Conservation (phyloP, 306 rosid genomes). For the Medicago ruthenica region DNA sequence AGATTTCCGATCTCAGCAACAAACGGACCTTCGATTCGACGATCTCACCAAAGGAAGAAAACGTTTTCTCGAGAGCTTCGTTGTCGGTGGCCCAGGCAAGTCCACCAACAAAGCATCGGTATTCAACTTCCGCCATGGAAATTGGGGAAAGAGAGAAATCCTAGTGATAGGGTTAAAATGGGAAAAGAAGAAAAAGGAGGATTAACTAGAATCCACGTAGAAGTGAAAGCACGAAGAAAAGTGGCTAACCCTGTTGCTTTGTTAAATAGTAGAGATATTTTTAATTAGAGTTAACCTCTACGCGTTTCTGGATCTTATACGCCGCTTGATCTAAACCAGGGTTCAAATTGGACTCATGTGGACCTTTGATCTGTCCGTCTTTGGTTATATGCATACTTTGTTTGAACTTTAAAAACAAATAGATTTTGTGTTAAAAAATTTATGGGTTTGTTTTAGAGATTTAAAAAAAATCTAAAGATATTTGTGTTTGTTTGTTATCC, state of each 20-base stretch:
- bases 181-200: not conserved
- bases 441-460: too few relatives aligned
- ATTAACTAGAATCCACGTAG: too few relatives aligned
- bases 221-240: slow-evolving; percentile 42
- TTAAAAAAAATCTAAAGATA: too few relatives aligned
- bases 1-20: slow-evolving; percentile 83
- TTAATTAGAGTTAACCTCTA: slow-evolving; percentile 52
- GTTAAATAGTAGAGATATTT: slow-evolving; percentile 49
- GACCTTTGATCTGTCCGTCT: not conserved
- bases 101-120: slow-evolving; percentile 93
- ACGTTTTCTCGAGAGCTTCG: slow-evolving; percentile 72
- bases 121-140: slow-evolving; percentile 78
- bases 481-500: too few relatives aligned
- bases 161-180: not conserved
- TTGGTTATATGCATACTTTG: too few relatives aligned
- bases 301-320: not conserved
- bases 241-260: not conserved
- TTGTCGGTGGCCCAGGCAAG: slow-evolving; percentile 99
- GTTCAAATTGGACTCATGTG: slow-evolving; percentile 39
- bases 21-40: slow-evolving; percentile 99
- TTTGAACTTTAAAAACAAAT: too few relatives aligned
- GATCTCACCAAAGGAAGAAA: slow-evolving; percentile 69
- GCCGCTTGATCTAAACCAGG: slow-evolving; percentile 43
- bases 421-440: too few relatives aligned
- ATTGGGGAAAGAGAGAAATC: too few relatives aligned